These are phyloP conservation scores for Neurospora sp. DNA, from an alignment of 495 filamentous ascomycete genomes.

Conservation along the genomic window DNA sequence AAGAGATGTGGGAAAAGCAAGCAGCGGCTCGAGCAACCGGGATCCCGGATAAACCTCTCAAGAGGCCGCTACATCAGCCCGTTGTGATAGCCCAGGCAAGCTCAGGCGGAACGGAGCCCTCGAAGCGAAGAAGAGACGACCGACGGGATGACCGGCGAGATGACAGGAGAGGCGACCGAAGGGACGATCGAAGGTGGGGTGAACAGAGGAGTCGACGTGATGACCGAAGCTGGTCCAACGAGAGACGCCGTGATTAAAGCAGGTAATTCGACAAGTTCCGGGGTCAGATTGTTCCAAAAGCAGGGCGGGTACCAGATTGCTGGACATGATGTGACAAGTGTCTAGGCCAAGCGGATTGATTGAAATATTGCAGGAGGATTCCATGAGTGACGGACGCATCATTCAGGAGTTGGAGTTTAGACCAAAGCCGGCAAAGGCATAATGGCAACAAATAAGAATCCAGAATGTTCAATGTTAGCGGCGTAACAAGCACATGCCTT, in stretches of 20 bases:
- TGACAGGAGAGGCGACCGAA: slow-evolving; percentile 4
- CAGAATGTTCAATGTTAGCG: slow-evolving; percentile 11
- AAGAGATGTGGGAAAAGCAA: slow-evolving; percentile 45
- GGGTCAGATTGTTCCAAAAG: not conserved
- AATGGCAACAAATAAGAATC: slow-evolving; percentile 11
- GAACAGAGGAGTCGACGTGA: slow-evolving; percentile 8
- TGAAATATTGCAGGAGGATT: slow-evolving; percentile 7
- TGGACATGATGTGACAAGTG: slow-evolving; percentile 12
- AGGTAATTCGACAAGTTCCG: slow-evolving; percentile 2
- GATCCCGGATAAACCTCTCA: slow-evolving; percentile 37
- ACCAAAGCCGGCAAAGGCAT: slow-evolving; percentile 1
- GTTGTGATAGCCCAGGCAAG: slow-evolving; percentile 37
- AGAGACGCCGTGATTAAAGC: slow-evolving; percentile 16
- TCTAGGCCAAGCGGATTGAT: slow-evolving; percentile 6
- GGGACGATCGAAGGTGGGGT: not conserved
- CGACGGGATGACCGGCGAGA: slow-evolving; percentile 10
- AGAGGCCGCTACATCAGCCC: slow-evolving; percentile 45
- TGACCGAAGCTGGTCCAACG: slow-evolving; percentile 14
- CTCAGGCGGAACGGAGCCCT: slow-evolving; percentile 16
- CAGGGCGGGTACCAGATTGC: not conserved
- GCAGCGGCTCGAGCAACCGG: slow-evolving; percentile 41
- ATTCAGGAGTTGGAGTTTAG: slow-evolving; percentile 6
- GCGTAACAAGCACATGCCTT: slow-evolving; percentile 12
- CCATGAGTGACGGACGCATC: slow-evolving; percentile 10
- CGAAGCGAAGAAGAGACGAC: slow-evolving; percentile 18